Percentiles rank a stretch among this genome's conserved stretches.
Conservation (phyloP, 768 basidiomycete species). For the Mycena floridula region DNA sequence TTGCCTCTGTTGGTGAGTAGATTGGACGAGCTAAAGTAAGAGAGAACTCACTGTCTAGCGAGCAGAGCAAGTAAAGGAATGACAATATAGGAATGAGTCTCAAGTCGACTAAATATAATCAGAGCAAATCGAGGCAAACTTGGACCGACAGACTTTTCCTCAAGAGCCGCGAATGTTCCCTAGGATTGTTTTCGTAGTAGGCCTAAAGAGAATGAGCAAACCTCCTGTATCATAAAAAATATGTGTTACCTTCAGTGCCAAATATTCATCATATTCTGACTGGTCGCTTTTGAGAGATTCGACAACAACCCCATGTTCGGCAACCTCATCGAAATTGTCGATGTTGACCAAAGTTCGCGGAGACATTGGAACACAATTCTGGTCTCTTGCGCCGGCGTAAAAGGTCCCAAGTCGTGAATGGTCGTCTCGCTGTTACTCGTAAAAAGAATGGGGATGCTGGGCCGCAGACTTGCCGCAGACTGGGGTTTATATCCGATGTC, state of each 20-base stretch:
- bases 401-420: too few species aligned
- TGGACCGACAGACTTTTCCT: not conserved
- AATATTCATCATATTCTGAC: not conserved
- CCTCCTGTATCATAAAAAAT: not conserved
- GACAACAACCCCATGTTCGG: too few species aligned
- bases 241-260: not conserved
- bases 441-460: too few species aligned
- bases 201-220: not conserved
- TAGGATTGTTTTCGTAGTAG: not conserved
- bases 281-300: too few species aligned
- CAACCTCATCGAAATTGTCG: too few species aligned
- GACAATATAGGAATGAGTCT: not conserved
- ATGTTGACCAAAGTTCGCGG: too few species aligned
- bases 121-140: not conserved
- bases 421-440: too few species aligned
- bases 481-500: too few species aligned
- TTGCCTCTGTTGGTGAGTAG: not conserved
- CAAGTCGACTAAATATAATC: not conserved
- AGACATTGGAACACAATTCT: too few species aligned
- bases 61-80: not conserved
- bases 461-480: too few species aligned
- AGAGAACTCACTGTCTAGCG: not conserved
- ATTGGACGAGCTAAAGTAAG: not conserved
- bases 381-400: too few species aligned
- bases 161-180: not conserved